A percentile compares a stretch with the other conserved stretches of the same genome.
These are phyloP conservation scores for Ogataea allantospora DNA, from an alignment of 805 yeast genomes.

Conservation along the genomic window DNA sequence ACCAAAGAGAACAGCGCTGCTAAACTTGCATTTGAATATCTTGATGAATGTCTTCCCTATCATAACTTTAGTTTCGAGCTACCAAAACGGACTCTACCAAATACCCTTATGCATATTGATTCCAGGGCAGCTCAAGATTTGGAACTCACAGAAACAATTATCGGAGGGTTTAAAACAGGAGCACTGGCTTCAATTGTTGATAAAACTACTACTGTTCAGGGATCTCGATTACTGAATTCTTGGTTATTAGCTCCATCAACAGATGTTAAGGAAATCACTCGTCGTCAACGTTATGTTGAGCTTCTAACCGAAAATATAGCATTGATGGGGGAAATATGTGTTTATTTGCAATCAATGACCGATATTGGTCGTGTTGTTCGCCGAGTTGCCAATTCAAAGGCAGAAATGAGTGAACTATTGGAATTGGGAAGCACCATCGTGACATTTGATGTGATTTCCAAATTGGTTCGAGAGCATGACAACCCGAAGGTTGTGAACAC, in stretches of 20 bases:
- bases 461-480: constrained; percentile 13
- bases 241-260: constrained; percentile 84
- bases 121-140: constrained; percentile 73
- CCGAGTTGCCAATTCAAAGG: constrained; percentile 44
- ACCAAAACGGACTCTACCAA: constrained; percentile 58
- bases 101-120: constrained; percentile 70
- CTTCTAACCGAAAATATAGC: constrained; percentile 36
- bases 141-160: constrained; percentile 61
- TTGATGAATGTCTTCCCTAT: constrained; percentile 71
- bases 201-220: constrained; percentile 77
- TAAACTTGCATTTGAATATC: constrained; percentile 61
- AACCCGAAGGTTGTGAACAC: constrained; percentile 9
- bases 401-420: constrained; percentile 31
- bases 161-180: constrained; percentile 59
- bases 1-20: constrained; percentile 59
- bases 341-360: constrained; percentile 43
- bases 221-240: constrained; percentile 71
- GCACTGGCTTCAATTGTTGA: constrained; percentile 68
- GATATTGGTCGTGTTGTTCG: constrained; percentile 64
- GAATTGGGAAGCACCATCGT: constrained; percentile 30
- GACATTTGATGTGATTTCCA: constrained; percentile 30
- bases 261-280: constrained; percentile 50
- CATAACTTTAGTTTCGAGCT: constrained; percentile 58
- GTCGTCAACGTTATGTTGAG: constrained; percentile 54
- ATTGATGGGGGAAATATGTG: constrained; percentile 34